These are phyloP conservation scores for Lodderomyces beijingensis DNA, from an alignment of 1,139 yeast genomes.

Conservation along the genomic window DNA sequence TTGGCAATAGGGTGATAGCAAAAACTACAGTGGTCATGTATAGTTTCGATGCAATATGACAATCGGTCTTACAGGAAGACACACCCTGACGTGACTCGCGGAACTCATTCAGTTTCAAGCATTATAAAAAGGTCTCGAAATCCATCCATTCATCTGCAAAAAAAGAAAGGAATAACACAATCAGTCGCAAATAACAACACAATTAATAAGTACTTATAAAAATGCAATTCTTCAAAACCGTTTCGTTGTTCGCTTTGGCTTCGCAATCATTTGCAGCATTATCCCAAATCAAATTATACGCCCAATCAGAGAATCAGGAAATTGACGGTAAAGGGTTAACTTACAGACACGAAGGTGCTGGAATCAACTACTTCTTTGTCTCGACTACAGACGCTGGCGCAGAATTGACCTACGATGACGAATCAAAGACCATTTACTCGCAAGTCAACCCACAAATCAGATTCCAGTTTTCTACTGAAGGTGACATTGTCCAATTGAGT, in stretches of 20 bases:
- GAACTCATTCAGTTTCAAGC: too few species aligned
- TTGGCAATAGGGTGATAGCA: too few species aligned
- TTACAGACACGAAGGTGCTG: constrained; percentile 53
- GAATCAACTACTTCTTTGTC: constrained; percentile 42
- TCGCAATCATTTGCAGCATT: constrained; percentile 20
- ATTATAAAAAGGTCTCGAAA: too few species aligned
- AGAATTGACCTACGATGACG: constrained; percentile 4
- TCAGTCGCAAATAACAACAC: too few species aligned
- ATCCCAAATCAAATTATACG: constrained; percentile 15
- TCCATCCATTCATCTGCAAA: too few species aligned
- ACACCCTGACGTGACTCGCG: too few species aligned
- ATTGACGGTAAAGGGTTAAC: constrained; percentile 25
- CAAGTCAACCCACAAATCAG: constrained; percentile 2
- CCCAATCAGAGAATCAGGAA: constrained; percentile 17
- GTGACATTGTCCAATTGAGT: constrained; percentile 4
- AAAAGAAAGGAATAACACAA: too few species aligned
- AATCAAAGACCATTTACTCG: constrained; percentile 2
- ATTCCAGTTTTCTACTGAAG: constrained; percentile 2
- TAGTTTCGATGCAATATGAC: too few species aligned
- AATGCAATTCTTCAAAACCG: constrained; percentile 14
- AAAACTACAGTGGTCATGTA: too few species aligned
- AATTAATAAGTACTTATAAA: too few species aligned
- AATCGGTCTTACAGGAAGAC: too few species aligned
- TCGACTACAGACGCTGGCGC: not conserved
- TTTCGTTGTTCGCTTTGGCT: constrained; percentile 15